These are phyloP conservation scores for Glycine soja DNA, from an alignment of 306 rosid species.

Conservation along the genomic window DNA sequence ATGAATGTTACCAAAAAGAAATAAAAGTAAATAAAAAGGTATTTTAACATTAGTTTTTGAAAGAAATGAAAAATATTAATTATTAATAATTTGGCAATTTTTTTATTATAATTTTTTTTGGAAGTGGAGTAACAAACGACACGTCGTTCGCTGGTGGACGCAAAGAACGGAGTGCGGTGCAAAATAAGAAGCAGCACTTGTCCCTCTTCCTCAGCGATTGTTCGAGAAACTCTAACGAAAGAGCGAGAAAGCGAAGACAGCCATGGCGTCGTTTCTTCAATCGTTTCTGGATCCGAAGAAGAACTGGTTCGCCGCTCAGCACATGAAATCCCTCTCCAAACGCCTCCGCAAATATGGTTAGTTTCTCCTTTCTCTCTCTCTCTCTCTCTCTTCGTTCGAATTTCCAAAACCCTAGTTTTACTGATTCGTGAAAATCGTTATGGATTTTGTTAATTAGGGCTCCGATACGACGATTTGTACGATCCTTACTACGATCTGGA, in stretches of 20 bases:
- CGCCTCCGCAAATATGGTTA: constrained; percentile 87
- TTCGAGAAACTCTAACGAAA: constrained; percentile 28
- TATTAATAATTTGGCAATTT: too few species aligned
- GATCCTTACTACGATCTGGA: constrained; percentile 89
- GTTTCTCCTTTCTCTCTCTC: background rate
- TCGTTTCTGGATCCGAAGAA: constrained; percentile 75
- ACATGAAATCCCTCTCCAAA: constrained; percentile 77
- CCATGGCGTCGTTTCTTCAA: constrained; percentile 76
- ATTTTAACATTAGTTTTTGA: too few species aligned
- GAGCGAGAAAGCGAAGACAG: constrained; percentile 17
- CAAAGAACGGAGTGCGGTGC: background rate
- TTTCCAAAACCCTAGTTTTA: constrained; percentile 48
- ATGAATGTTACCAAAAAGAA: too few species aligned
- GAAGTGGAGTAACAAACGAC: constrained; percentile 14
- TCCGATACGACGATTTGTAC: constrained; percentile 89
- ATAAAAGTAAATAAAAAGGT: too few species aligned
- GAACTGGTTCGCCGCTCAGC: constrained; percentile 83
- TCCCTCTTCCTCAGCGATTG: constrained; percentile 6
- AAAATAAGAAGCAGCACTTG: background rate
- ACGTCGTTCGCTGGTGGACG: constrained; percentile 11
- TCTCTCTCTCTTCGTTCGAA: background rate
- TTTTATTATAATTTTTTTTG: too few species aligned
- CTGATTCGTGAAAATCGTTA: background rate
- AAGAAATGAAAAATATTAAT: too few species aligned
- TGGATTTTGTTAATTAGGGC: constrained; percentile 56